These are phyloP conservation scores for Lepidium sativum DNA, from an alignment of 345 rosid species.

Conservation along the genomic window DNA sequence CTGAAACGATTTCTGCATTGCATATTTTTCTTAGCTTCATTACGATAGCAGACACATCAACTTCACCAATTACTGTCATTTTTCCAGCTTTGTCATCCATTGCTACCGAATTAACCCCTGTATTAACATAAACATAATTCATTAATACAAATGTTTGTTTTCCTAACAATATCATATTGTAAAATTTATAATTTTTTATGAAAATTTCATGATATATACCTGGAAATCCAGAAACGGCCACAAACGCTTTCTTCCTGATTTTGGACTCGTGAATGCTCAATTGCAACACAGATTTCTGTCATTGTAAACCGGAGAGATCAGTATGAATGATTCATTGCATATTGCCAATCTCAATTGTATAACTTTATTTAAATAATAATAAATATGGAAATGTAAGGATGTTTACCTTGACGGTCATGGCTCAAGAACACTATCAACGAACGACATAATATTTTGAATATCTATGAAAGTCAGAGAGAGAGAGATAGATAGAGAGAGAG, in stretches of 20 bases:
- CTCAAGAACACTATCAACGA: not conserved
- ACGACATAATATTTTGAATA: not conserved
- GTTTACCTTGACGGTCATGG: conserved; percentile 18
- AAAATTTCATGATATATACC: conserved; percentile 22
- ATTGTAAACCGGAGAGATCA: not conserved
- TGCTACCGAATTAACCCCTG: conserved; percentile 41
- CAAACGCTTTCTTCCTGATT: conserved; percentile 43
- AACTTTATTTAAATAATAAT: too few relatives aligned
- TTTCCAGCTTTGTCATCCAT: conserved; percentile 52
- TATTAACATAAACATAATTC: not conserved
- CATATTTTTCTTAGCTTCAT: conserved; percentile 48
- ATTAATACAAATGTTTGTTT: not conserved
- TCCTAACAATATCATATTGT: not conserved
- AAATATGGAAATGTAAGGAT: not conserved
- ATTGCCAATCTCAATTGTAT: not conserved
- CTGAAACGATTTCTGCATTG: conserved; percentile 36
- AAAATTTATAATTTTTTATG: not conserved
- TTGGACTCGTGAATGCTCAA: conserved; percentile 32
- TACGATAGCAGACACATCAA: conserved; percentile 37
- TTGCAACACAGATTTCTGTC: conserved; percentile 56
- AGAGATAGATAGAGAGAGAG: not conserved
- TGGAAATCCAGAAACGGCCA: conserved; percentile 35
- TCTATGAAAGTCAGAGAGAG: not conserved
- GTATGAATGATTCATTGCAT: not conserved
- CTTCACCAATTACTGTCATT: conserved; percentile 44